Percentiles rank a stretch among this genome's conserved stretches.
Conservation (phyloP, 1,284 basidiomycete genomes). For the Anthracocystis setariae region DNA sequence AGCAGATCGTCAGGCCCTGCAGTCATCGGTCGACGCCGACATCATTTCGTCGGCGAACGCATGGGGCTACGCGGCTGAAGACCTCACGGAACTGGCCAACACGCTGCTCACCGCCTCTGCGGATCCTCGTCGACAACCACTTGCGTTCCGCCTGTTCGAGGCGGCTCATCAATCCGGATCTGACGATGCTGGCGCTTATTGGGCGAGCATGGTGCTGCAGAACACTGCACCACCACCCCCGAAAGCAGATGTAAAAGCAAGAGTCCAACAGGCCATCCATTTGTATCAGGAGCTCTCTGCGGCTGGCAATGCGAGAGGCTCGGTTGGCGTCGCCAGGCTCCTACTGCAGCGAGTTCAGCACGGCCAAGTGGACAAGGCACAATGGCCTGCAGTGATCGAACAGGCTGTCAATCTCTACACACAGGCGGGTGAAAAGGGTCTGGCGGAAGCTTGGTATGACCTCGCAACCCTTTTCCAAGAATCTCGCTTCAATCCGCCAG, state of each 20-base stretch:
- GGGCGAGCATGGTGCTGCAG: conserved; percentile 59
- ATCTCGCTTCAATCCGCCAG: conserved; percentile 32
- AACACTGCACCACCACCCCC: conserved; percentile 40
- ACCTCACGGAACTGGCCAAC: conserved; percentile 34
- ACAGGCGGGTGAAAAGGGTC: conserved; percentile 50
- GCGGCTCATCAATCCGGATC: conserved; percentile 37
- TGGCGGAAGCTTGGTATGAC: conserved; percentile 61
- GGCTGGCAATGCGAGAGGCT: conserved; percentile 49
- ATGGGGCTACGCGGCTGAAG: conserved; percentile 11
- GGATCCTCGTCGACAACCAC: conserved; percentile 47
- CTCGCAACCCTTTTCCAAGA: conserved; percentile 46
- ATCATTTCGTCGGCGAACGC: conserved; percentile 12
- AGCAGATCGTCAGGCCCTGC: conserved; percentile 29
- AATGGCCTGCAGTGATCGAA: conserved; percentile 28
- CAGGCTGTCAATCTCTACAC: conserved; percentile 46
- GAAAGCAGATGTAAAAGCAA: conserved; percentile 14
- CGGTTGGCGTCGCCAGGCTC: conserved; percentile 50
- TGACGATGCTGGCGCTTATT: conserved; percentile 57
- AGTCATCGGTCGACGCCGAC: conserved; percentile 25
- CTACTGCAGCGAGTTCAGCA: conserved; percentile 41
- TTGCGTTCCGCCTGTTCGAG: conserved; percentile 41
- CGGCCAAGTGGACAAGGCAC: conserved; percentile 25
- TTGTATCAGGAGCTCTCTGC: conserved; percentile 50
- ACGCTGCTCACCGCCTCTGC: conserved; percentile 26
- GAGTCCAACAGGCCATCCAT: conserved; percentile 37